Conservation (phyloP, 768 basidiomycete species). For the Leccinum sublutescens region DNA sequence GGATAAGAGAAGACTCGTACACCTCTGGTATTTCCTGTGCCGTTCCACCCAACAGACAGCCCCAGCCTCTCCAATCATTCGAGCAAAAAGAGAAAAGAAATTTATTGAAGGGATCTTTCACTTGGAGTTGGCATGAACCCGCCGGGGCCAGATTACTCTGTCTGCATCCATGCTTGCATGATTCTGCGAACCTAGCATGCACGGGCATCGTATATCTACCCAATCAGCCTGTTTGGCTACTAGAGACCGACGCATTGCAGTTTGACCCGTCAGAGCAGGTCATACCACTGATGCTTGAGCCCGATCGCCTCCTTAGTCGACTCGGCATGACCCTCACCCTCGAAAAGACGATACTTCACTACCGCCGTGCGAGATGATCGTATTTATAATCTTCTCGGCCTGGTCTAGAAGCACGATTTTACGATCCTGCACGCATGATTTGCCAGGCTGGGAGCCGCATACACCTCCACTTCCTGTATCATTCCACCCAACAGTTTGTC, state of each 20-base stretch:
- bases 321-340: constrained; percentile 43
- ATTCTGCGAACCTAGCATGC: too few relatives aligned
- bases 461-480: constrained; percentile 47
- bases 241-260: not conserved
- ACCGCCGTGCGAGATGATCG: constrained; percentile 16
- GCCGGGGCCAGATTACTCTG: too few relatives aligned
- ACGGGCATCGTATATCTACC: too few relatives aligned
- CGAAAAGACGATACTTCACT: constrained; percentile 38
- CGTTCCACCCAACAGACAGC: too few relatives aligned
- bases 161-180: too few relatives aligned
- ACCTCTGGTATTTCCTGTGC: too few relatives aligned
- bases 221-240: too few relatives aligned
- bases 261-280: constrained; percentile 6
- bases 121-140: too few relatives aligned
- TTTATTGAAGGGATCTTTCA: too few relatives aligned
- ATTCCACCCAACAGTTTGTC: constrained; percentile 61
- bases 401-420: constrained; percentile 59
- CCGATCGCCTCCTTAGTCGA: constrained; percentile 37
- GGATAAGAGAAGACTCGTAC: too few relatives aligned
- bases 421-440: constrained; percentile 53
- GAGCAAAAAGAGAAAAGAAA: too few relatives aligned
- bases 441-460: constrained; percentile 59
- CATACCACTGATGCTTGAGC: constrained; percentile 37
- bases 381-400: constrained; percentile 37
- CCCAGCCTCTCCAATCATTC: too few relatives aligned